A percentile compares a stretch with the other conserved stretches of the same genome.
Evolutionary conservation across 2,329 filamentous ascomycete genomes (phyloP).

Genomic region (Eurotiales sp.): DNA sequence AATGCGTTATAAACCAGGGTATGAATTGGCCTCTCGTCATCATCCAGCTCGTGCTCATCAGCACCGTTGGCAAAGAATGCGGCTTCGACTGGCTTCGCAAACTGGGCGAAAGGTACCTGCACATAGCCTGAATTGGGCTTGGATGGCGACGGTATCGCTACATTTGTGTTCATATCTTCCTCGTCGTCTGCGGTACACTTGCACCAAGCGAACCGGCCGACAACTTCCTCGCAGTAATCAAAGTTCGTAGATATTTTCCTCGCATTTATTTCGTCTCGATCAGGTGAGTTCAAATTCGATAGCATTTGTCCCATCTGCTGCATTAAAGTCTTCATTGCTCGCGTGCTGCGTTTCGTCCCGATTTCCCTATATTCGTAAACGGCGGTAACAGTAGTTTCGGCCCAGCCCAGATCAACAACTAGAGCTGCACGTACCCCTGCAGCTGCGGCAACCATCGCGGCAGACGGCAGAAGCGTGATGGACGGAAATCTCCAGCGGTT

Average conservation of each 20-base stretch:
- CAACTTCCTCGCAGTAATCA: constrained; percentile 76
- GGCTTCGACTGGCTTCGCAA: constrained; percentile 72
- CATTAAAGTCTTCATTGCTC: constrained; percentile 70
- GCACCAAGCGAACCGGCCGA: constrained; percentile 76
- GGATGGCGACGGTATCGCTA: constrained; percentile 44
- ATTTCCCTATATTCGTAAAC: constrained; percentile 91
- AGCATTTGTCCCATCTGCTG: constrained; percentile 58
- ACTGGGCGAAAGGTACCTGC: constrained; percentile 63
- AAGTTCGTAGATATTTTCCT: constrained; percentile 56
- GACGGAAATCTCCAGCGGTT: constrained; percentile 73
- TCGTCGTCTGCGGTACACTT: constrained; percentile 25
- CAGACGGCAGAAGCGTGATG: constrained; percentile 73
- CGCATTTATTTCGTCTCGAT: constrained; percentile 28
- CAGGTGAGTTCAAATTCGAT: constrained; percentile 20
- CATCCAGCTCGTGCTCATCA: constrained; percentile 64
- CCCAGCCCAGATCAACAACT: constrained; percentile 88
- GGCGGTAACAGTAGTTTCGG: constrained; percentile 78
- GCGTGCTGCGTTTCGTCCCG: constrained; percentile 62
- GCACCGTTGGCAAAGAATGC: constrained; percentile 63
- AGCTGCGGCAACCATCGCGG: constrained; percentile 69
- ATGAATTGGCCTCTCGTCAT: constrained; percentile 78
- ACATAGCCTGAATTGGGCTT: constrained; percentile 43
- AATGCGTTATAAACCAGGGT: constrained; percentile 72
- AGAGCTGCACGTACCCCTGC: constrained; percentile 83
- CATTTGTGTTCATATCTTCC: constrained; percentile 9